Evolutionary conservation across 2,329 filamentous ascomycete genomes (phyloP), one percentile per base, ranked within the genome.

Genomic region (Stachybotrys elegans): DNA sequence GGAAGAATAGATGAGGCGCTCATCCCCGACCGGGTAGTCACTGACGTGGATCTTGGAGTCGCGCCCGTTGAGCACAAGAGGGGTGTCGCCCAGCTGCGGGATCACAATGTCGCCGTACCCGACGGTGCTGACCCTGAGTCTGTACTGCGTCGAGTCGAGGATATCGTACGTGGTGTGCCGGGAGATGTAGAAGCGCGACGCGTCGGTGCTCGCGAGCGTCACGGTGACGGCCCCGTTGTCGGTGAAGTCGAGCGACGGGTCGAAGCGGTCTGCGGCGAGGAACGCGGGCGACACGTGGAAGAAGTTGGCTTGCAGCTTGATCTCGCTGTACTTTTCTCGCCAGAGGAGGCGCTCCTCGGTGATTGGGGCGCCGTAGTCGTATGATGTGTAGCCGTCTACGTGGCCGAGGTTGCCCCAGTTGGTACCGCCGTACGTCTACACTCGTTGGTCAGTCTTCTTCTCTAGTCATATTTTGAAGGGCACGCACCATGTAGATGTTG

Each of bases 381-480:
- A 73, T 0, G 67, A 70, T 2, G 72, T 77, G 49, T 78, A 79
- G 8, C 71, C 77, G 13, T 78, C 78, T 7, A 81, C 73, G 52
- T 86, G 76, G 1, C 84, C 82, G 5, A 86, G 61, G 51, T 87
- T 88, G 1, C 85, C 85, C 85, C 84, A 89, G 58, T 90, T 90
- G 0, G 85, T 88, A 12, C 85, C 86, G 11, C 86, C 86, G 50
- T 75, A 84, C 1, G 74, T 80, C 73, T 75, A 29, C 22, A 25
- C 34, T 48, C 19, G 34, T 34, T 39, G n/a, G 37, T 25, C 4
- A 6, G 14, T 39, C 14, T 22, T 7, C 4, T 22, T 22, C 17
- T 22, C 13, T 4, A 23, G 22, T 8, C 8, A 14, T 4, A 17
- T 13, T 39, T 38, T n/a, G 16, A 39, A 14, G 9, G 14, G 22